Evolutionary conservation across 2,329 filamentous ascomycete genomes (phyloP).

Genomic region (Claviceps digitariae): DNA sequence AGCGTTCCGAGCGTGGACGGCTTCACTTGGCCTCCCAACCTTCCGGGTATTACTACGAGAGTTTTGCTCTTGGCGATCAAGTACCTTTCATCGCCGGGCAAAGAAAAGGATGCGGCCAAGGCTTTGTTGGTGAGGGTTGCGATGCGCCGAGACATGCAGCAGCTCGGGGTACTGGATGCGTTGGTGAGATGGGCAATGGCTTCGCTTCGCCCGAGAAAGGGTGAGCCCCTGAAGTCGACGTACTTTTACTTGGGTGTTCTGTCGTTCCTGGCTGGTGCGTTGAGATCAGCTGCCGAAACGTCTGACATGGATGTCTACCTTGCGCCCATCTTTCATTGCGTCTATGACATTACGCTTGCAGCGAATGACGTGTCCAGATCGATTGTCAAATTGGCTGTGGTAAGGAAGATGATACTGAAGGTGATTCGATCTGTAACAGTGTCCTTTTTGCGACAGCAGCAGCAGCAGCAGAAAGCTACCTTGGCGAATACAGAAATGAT

Average conservation of each 20-base stretch:
- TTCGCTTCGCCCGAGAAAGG: constrained; percentile 35
- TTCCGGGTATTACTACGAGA: constrained; percentile 58
- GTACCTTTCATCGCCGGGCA: constrained; percentile 63
- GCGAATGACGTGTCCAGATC: constrained; percentile 33
- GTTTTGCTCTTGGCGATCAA: constrained; percentile 57
- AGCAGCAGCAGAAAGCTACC: constrained; percentile 16
- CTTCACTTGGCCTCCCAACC: constrained; percentile 40
- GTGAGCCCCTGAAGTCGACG: constrained; percentile 32
- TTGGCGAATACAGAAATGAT: constrained; percentile 40
- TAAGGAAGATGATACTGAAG: constrained; percentile 73
- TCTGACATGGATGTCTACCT: constrained; percentile 60
- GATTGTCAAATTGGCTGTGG: constrained; percentile 61
- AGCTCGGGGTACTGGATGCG: constrained; percentile 52
- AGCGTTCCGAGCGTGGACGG: constrained; percentile 28
- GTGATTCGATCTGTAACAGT: constrained; percentile 63
- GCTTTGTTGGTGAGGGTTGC: constrained; percentile 66
- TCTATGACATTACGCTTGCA: constrained; percentile 42
- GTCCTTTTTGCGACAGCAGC: constrained; percentile 44
- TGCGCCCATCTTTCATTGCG: constrained; percentile 48
- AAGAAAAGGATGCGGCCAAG: constrained; percentile 82
- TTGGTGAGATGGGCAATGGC: constrained; percentile 59
- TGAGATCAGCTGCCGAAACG: constrained; percentile 55
- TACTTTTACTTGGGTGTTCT: constrained; percentile 70
- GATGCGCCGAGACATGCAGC: constrained; percentile 81
- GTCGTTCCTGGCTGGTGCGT: constrained; percentile 64